Base-by-base conservation (phyloP, 768 basidiomycete genomes). In the Boletus sp. region DNA sequence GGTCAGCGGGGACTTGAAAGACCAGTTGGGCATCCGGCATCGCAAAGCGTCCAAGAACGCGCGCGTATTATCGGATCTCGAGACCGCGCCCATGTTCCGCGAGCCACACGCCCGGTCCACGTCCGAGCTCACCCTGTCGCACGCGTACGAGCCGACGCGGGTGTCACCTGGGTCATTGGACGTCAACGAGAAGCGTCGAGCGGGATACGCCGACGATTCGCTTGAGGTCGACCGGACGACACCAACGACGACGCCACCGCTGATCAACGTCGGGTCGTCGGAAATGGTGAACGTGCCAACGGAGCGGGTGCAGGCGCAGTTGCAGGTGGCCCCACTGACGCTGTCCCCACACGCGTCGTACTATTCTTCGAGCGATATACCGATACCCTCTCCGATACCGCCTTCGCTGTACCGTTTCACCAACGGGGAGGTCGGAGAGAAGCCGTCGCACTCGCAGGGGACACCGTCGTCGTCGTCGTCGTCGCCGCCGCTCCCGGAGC, bases 1-100 rank as follows among this genome's bases (percentile, higher is more conserved):
- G 90, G 89, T 93, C 5, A 64, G 70, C 54, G 91, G 91, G 4
- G 84, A 92, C 64, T 77, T 93, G 52, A 93, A 93, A 67, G 90
- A 92, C 58, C 82, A 78, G 38, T 75, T 93, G 5, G 91, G 91
- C 4, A 79, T 93, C 51, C 70, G 75, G 34, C 88, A 85, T 61
- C 80, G 84, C 37, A 83, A 82, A 47, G 70, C 70, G 33, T 82
- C 75, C 63, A 79, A 78, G 55, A 74, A 74, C 43, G 68, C 66
- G 37, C 65, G 53, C 40, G 33, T 19, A 3, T 54, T 30, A 3
- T 55, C 57, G 47, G 78, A 78, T 56, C 66, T 82, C 3, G 89
- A 92, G 73, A 76, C 79, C 14, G 78, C 83, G 1, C 88, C 89
- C 3, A 91, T 92, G 78, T 88, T 89, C 70, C 72, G 76, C 25